These are phyloP conservation scores for Colletotrichum orchidophilum DNA, from an alignment of 2,329 filamentous ascomycete genomes.

Conservation along the genomic window DNA sequence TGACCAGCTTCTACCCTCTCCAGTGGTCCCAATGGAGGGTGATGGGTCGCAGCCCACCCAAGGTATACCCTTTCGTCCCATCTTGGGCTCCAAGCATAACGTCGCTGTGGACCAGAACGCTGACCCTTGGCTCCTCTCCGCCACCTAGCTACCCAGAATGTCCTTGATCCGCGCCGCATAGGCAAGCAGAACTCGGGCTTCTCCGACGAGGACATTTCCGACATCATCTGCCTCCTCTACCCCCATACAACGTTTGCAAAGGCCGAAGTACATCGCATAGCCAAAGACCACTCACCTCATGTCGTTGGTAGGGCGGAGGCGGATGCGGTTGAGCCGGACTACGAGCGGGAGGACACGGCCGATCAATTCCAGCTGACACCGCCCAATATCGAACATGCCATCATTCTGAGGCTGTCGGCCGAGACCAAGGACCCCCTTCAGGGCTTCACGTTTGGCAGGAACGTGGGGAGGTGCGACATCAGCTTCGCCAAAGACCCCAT, in stretches of 20 bases:
- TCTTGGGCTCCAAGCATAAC: neutral
- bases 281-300: conserved; percentile 56
- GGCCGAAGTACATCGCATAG: conserved; percentile 69
- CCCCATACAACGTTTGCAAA: conserved; percentile 79
- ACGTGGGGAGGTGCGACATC: conserved; percentile 75
- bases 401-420: conserved; percentile 84
- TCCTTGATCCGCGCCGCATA: conserved; percentile 81
- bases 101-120: neutral
- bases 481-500: conserved; percentile 72
- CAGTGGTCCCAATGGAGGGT: conserved; percentile 50
- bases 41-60: conserved; percentile 52
- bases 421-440: conserved; percentile 71
- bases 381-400: conserved; percentile 67
- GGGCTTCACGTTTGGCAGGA: conserved; percentile 91
- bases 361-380: conserved; percentile 61
- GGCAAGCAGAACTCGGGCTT: conserved; percentile 86
- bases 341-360: conserved; percentile 60
- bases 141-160: conserved; percentile 75
- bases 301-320: conserved; percentile 60
- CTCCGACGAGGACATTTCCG: conserved; percentile 82
- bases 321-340: conserved; percentile 61
- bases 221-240: conserved; percentile 89
- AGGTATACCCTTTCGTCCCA: conserved; percentile 41
- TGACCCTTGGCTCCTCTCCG: conserved; percentile 26
- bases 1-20: conserved; percentile 8